These are phyloP conservation scores for Manihot esculenta DNA, from an alignment of 441 rosid species.

Conservation along the genomic window DNA sequence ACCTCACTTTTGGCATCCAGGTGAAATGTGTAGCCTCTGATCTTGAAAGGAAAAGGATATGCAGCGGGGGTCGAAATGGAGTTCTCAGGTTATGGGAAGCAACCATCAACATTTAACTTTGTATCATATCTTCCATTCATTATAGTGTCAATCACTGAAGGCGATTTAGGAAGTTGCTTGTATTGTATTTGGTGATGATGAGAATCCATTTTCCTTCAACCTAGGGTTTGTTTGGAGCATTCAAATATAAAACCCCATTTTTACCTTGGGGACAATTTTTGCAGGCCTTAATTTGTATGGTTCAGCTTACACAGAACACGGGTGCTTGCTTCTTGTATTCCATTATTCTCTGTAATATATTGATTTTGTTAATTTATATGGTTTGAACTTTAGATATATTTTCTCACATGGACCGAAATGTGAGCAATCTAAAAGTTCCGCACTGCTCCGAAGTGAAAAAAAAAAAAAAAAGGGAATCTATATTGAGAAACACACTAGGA, in stretches of 20 bases:
- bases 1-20: conserved; percentile 34
- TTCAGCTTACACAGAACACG: background rate
- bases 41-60: conserved; percentile 96
- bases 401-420: no score
- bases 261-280: background rate
- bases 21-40: conserved; percentile 93
- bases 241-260: background rate
- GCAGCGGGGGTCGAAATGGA: conserved; percentile 98
- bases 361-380: no score
- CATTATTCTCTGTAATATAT: background rate
- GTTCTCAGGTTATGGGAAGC: conserved; percentile 98
- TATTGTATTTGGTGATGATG: background rate
- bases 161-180: background rate
- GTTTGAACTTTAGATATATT: no score
- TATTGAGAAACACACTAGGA: no score
- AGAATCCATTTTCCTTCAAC: background rate
- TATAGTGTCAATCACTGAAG: background rate
- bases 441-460: no score
- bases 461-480: no score
- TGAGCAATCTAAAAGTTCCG: no score
- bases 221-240: background rate
- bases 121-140: background rate
- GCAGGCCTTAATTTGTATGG: background rate
- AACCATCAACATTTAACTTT: conserved; percentile 72
- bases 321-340: background rate